A percentile compares a stretch with the other conserved stretches of the same genome.
Evolutionary conservation across 495 filamentous ascomycete species (phyloP).

Genomic region (Penicillium verhagenii): DNA sequence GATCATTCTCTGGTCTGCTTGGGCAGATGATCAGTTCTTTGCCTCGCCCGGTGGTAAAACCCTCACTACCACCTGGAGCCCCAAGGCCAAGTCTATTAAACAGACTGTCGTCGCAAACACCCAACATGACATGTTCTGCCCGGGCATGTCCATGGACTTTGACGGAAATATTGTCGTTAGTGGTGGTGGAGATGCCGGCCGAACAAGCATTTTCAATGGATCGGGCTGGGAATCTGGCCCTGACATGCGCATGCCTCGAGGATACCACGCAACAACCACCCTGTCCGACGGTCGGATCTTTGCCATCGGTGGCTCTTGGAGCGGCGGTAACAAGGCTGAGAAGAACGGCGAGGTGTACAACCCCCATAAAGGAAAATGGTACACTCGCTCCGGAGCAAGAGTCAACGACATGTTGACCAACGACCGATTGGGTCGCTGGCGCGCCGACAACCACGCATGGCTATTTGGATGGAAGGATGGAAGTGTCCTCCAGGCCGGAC

Average conservation of each 20-base stretch:
- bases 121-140: slow-evolving; percentile 63
- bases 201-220: slow-evolving; percentile 49
- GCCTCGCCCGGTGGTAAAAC: slow-evolving; percentile 38
- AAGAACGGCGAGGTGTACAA: slow-evolving; percentile 60
- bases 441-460: slow-evolving; percentile 44
- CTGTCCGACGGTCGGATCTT: slow-evolving; percentile 56
- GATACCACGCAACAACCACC: slow-evolving; percentile 56
- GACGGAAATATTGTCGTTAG: slow-evolving; percentile 53
- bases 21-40: slow-evolving; percentile 33
- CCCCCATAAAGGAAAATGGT: slow-evolving; percentile 36
- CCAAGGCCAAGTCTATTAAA: slow-evolving; percentile 6
- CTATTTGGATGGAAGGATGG: slow-evolving; percentile 57
- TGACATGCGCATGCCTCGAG: slow-evolving; percentile 50
- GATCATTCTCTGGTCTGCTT: slow-evolving; percentile 47
- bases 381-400: slow-evolving; percentile 31
- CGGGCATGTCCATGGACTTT: slow-evolving; percentile 52
- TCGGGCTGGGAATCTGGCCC: slow-evolving; percentile 29
- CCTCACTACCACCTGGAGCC: slow-evolving; percentile 48
- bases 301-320: slow-evolving; percentile 60
- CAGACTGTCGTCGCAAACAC: slow-evolving; percentile 38
- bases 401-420: slow-evolving; percentile 51
- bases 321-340: slow-evolving; percentile 28
- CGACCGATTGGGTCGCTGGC: slow-evolving; percentile 36
- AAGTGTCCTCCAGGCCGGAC: slow-evolving; percentile 57
- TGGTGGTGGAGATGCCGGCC: slow-evolving; percentile 45